Base-by-base conservation (phyloP, 257 asterid genomes). In the Rhazya stricta region DNA sequence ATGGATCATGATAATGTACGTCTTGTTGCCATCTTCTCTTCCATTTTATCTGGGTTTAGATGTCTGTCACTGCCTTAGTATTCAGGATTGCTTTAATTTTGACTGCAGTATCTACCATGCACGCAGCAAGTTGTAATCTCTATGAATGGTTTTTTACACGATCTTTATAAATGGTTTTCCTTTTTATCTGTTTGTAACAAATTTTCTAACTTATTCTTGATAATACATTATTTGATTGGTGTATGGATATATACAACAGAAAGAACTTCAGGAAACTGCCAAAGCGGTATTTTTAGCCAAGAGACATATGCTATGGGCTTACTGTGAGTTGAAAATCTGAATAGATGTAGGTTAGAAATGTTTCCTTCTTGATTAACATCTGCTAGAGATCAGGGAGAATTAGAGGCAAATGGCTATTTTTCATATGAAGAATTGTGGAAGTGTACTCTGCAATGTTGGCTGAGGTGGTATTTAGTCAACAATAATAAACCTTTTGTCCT, bases 1-100 rank as follows among this genome's bases (percentile, higher is more conserved):
- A 92, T 95, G 96, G 81, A 88, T 73, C 98, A 95, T 78, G 97
- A 87, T 79, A 95, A 95, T 82, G 99, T 91, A 81, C 84, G 89
- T 68, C 34, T 62, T 23, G 13, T 18, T 43, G 39, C 3, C 32
- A 48, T 63, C 48, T 63, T 72, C 41, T 70, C 43, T 45, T 4
- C 23, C 11, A 10, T 61, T 54, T 39, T 25, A 42, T 23, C 71
- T 29, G 36, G 36, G 27, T 69, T 69, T 25, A n/a, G 43, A 39
- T 46, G 37, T 15, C 32, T 71, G 41, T 36, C 34, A n/a, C 42
- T 42, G 19, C 42, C 57, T 48, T 51, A 12, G 74, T 5, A 10
- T 32, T 51, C n/a, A 25, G 9, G 12, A 45, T 53, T 54, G 32
- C 15, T 46, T 65, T 63, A n/a, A 16, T n/a, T 69, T 67, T 70